Evolutionary conservation across 2,329 filamentous ascomycete species (phyloP).

Genomic region (Alternaria sp.): DNA sequence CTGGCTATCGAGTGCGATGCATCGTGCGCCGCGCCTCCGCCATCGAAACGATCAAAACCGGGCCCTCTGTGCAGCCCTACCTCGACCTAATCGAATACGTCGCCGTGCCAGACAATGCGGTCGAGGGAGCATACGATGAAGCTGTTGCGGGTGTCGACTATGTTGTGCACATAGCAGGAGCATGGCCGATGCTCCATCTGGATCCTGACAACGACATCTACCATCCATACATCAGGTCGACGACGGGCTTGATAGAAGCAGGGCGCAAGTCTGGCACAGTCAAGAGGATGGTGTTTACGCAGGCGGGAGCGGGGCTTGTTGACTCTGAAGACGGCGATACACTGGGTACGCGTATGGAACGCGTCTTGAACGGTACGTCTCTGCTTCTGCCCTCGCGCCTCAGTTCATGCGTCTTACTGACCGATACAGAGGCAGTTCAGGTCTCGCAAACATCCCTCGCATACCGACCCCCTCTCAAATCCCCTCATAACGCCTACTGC

Average conservation of each 20-base stretch:
- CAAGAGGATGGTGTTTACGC: conserved; percentile 40
- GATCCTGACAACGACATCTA: conserved; percentile 45
- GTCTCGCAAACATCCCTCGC: conserved; percentile 29
- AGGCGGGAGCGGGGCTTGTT: conserved; percentile 43
- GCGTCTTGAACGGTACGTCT: conserved; percentile 28
- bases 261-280: conserved; percentile 33
- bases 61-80: conserved; percentile 35
- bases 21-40: conserved; percentile 40
- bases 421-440: conserved; percentile 26
- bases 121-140: conserved; percentile 35
- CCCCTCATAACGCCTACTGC: conserved; percentile 43
- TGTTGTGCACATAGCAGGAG: conserved; percentile 43
- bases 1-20: conserved; percentile 42
- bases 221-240: conserved; percentile 41
- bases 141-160: conserved; percentile 31
- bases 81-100: conserved; percentile 29
- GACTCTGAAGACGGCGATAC: conserved; percentile 43
- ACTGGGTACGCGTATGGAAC: conserved; percentile 36
- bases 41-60: conserved; percentile 30
- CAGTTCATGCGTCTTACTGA: background rate
- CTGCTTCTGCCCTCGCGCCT: background rate
- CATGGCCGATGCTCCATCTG: conserved; percentile 41
- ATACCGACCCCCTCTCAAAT: conserved; percentile 35
- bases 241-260: conserved; percentile 37
- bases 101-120: conserved; percentile 39